phyloP scores from a whole-genome alignment of 768 basidiomycete genomes.

The Trametes coccinea region DNA sequence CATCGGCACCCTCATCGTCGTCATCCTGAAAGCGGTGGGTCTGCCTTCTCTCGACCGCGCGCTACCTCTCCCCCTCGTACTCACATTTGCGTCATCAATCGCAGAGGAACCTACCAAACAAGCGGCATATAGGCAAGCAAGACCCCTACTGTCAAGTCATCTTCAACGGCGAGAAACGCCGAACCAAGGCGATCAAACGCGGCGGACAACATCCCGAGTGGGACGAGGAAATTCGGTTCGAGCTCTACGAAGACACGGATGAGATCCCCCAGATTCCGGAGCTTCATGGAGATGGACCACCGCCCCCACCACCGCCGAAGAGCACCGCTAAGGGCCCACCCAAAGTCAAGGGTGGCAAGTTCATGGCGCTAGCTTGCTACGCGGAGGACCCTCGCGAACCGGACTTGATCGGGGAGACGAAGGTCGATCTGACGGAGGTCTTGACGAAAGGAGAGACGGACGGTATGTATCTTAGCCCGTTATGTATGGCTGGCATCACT shows the following conservation, averaged over 20 bases:
- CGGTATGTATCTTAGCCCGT: slow-evolving; percentile 52
- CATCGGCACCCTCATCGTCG: slow-evolving; percentile 92
- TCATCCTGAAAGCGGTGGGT: slow-evolving; percentile 91
- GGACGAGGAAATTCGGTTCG: slow-evolving; percentile 97
- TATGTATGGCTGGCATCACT: slow-evolving; percentile 13
- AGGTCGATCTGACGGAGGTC: slow-evolving; percentile 86
- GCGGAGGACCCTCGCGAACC: slow-evolving; percentile 96
- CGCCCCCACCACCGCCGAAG: slow-evolving; percentile 71
- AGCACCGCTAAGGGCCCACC: slow-evolving; percentile 46
- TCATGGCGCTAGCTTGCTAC: slow-evolving; percentile 83
- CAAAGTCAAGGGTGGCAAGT: slow-evolving; percentile 68
- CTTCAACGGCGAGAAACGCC: slow-evolving; percentile 78
- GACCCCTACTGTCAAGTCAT: slow-evolving; percentile 89
- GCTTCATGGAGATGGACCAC: slow-evolving; percentile 32
- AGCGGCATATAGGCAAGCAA: slow-evolving; percentile 93
- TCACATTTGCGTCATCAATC: not conserved
- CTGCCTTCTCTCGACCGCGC: slow-evolving; percentile 7
- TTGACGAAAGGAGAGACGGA: slow-evolving; percentile 96
- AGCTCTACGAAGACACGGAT: slow-evolving; percentile 68
- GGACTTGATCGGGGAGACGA: slow-evolving; percentile 89
- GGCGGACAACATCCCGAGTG: slow-evolving; percentile 99
- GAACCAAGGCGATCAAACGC: slow-evolving; percentile 92
- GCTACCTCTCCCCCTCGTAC: slow-evolving; percentile 6
- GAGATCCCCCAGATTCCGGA: slow-evolving; percentile 44
- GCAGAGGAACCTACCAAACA: slow-evolving; percentile 87